Evolutionary conservation across 768 basidiomycete species (phyloP).

Genomic region (Pisolithus microcarpus): DNA sequence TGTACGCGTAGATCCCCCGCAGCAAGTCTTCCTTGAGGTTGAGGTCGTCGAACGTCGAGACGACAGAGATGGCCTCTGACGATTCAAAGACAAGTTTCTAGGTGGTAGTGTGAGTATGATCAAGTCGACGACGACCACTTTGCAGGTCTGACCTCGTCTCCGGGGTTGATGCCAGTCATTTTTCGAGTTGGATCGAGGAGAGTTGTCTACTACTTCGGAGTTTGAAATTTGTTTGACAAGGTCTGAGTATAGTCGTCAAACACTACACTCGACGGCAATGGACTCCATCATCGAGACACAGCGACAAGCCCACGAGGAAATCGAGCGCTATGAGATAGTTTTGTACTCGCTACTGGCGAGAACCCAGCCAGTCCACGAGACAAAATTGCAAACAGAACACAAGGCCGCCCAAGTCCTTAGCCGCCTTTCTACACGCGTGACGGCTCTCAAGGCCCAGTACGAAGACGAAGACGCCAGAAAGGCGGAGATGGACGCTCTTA

Average conservation of each 20-base stretch:
- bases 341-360: constrained; percentile 78
- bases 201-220: constrained; percentile 35
- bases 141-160: constrained; percentile 62
- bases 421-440: constrained; percentile 65
- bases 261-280: constrained; percentile 38
- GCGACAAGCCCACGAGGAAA: constrained; percentile 91
- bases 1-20: constrained; percentile 97
- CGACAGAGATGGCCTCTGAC: constrained; percentile 82
- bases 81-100: constrained; percentile 95
- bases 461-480: constrained; percentile 68
- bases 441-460: constrained; percentile 65
- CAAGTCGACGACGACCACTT: constrained; percentile 15
- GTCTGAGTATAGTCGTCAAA: too few species aligned
- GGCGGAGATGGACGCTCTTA: constrained; percentile 57
- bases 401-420: constrained; percentile 85
- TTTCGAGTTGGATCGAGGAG: constrained; percentile 28
- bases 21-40: constrained; percentile 91
- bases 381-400: constrained; percentile 71
- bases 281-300: constrained; percentile 93
- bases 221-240: constrained; percentile 35
- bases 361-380: constrained; percentile 54
- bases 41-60: constrained; percentile 87
- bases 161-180: constrained; percentile 79
- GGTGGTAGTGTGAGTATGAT: background rate
- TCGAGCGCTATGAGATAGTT: constrained; percentile 85